Evolutionary conservation across 495 filamentous ascomycete species (phyloP), one percentile per base, ranked within the genome.

Genomic region (Penicillium bovifimosum): DNA sequence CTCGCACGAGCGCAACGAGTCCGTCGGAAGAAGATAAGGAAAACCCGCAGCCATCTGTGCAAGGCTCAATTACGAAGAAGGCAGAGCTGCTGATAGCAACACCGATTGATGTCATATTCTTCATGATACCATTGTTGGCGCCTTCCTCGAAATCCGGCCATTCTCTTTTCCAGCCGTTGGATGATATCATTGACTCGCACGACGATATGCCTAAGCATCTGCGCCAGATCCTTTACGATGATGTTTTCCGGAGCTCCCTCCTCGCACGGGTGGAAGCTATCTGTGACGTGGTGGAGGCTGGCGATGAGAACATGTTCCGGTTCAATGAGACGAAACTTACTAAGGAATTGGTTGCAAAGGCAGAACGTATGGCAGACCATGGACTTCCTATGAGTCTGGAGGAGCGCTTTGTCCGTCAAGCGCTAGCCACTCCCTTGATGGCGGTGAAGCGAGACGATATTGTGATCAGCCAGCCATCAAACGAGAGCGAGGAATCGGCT

Each of bases 311-410:
- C 40, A 86, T 93, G 83, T 92, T 88, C 65, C 82, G 88, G 24
- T 76, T 93, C 17, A 92, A 73, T 54, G 74, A 84, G 52, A 63
- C 69, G 5, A 92, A 88, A 64, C 76, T 96, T 10, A 50, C 88
- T n/a, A 53, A 61, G 27, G 80, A 87, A 53, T 60, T 97, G 16
- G 47, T 88, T 16, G 54, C 60, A 13, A 97, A 96, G 63, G 91
- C 90, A 14, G 73, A 78, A 47, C 76, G 72, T 0, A 89, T 96
- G 80, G 76, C 76, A 16, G 67, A 73, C 6, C 72, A 71, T 0
- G 82, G 82, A 0, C 66, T 96, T 28, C 91, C 93, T 9, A 67
- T 70, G 35, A 96, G 87, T 58, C 77, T 97, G 77, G 95, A 96
- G 64, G 86, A 95, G 35, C 83, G 81, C 26, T 93, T 95, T 60